phyloP scores from a whole-genome alignment of 2,329 filamentous ascomycete species.

The Diplodia scrobiculata region DNA sequence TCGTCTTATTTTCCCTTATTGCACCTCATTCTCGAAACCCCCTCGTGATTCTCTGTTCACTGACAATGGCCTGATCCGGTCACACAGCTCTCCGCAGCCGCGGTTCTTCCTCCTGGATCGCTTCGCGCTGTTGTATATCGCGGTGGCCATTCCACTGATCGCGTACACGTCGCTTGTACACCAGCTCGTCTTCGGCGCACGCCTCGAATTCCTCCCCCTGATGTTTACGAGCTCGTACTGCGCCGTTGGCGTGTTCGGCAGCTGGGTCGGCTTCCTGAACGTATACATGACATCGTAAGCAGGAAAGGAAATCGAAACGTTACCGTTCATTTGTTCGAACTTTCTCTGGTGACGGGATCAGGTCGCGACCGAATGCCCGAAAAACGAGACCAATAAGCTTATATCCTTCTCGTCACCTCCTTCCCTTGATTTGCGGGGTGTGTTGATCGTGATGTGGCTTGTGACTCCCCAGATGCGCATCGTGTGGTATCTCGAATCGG shows the following conservation, averaged over 20 bases:
- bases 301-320: neutral
- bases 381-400: neutral
- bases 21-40: neutral
- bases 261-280: slow-evolving; percentile 91
- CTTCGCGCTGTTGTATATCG: slow-evolving; percentile 86
- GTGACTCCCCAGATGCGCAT: neutral
- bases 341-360: neutral
- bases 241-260: slow-evolving; percentile 90
- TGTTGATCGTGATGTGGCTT: slow-evolving; percentile 1
- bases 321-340: neutral
- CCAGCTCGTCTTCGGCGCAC: slow-evolving; percentile 76
- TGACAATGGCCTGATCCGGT: slow-evolving; percentile 12
- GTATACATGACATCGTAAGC: slow-evolving; percentile 67
- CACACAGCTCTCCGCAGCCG: slow-evolving; percentile 64
- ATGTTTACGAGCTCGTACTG: slow-evolving; percentile 98
- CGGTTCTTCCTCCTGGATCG: slow-evolving; percentile 88
- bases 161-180: slow-evolving; percentile 86
- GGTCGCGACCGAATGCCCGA: neutral
- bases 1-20: slow-evolving; percentile 4
- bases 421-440: neutral
- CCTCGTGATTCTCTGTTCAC: neutral
- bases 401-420: neutral
- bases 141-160: slow-evolving; percentile 84
- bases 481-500: neutral
- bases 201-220: slow-evolving; percentile 85